These are phyloP conservation scores for Ogataea salicorniae DNA, from an alignment of 805 yeast genomes.

Conservation along the genomic window DNA sequence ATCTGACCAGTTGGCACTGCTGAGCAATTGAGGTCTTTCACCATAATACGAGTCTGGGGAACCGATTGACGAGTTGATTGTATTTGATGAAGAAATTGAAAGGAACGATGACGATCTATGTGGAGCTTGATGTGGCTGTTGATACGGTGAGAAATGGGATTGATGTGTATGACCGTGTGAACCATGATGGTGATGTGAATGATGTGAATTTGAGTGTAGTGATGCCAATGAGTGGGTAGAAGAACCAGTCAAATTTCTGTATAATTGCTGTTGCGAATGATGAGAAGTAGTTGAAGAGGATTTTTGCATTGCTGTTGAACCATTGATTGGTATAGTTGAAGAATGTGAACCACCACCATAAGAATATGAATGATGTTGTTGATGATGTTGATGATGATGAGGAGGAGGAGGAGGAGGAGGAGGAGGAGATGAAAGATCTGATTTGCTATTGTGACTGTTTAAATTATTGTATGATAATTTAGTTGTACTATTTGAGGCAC, in stretches of 20 bases:
- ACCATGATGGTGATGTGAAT: slow-evolving; percentile 17
- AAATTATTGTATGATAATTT: slow-evolving; percentile 21
- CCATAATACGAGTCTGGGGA: slow-evolving; percentile 19
- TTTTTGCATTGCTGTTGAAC: neutral
- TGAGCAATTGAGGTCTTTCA: slow-evolving; percentile 25
- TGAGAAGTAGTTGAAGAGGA: neutral
- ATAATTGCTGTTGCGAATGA: slow-evolving; percentile 9
- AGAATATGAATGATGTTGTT: slow-evolving; percentile 3
- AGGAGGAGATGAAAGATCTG: neutral
- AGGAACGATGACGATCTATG: slow-evolving; percentile 20
- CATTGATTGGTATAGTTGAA: neutral
- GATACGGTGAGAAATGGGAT: slow-evolving; percentile 24
- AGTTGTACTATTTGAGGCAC: slow-evolving; percentile 1
- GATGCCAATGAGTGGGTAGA: slow-evolving; percentile 23
- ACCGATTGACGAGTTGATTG: slow-evolving; percentile 19
- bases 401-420: no score
- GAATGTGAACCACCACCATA: neutral
- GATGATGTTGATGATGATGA: slow-evolving; percentile 4
- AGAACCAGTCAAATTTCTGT: slow-evolving; percentile 25
- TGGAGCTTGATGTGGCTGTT: slow-evolving; percentile 6
- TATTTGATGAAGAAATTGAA: slow-evolving; percentile 23
- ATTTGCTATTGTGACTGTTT: slow-evolving; percentile 15
- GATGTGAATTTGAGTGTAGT: neutral
- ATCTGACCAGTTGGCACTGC: slow-evolving; percentile 20
- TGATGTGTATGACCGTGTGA: slow-evolving; percentile 21